phyloP scores from a whole-genome alignment of 257 asterid genomes.

The Fraxinus excelsior region DNA sequence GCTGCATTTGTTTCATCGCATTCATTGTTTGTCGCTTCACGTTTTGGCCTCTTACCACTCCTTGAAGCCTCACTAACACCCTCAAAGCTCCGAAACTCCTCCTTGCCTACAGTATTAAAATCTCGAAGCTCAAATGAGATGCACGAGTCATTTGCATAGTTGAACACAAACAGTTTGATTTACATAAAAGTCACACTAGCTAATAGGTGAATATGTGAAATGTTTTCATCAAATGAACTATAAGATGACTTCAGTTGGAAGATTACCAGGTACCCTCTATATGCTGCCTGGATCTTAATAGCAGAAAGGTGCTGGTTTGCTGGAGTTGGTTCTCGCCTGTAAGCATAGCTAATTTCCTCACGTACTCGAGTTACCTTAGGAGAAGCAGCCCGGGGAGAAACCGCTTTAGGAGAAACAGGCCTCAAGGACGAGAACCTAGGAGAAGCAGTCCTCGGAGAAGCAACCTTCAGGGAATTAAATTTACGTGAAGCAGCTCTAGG shows the following conservation, averaged over 20 bases:
- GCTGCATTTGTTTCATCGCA: constrained; percentile 97
- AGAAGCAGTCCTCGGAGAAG: constrained; percentile 15
- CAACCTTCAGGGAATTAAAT: constrained; percentile 35
- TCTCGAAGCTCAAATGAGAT: too few species aligned
- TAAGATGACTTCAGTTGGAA: not conserved
- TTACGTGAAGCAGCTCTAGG: constrained; percentile 7
- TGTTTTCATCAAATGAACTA: too few species aligned
- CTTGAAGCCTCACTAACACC: constrained; percentile 96
- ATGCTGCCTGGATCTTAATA: constrained; percentile 80
- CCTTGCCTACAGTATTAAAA: constrained; percentile 49
- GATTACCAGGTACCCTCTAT: constrained; percentile 81
- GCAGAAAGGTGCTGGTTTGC: constrained; percentile 62
- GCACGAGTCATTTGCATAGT: too few species aligned
- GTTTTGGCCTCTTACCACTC: constrained; percentile 73
- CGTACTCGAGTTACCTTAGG: constrained; percentile 36
- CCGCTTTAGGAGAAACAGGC: constrained; percentile 14
- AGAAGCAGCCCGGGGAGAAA: constrained; percentile 40
- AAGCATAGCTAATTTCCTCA: constrained; percentile 47
- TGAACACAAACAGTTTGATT: too few species aligned
- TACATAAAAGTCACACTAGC: too few species aligned
- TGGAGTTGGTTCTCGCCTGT: constrained; percentile 72
- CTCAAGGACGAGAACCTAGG: constrained; percentile 17
- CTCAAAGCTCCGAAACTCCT: constrained; percentile 76
- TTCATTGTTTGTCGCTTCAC: constrained; percentile 75
- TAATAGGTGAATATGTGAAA: too few species aligned